Base-by-base conservation (phyloP, 2,329 filamentous ascomycete genomes). In the Nannizziopsis barbatae region DNA sequence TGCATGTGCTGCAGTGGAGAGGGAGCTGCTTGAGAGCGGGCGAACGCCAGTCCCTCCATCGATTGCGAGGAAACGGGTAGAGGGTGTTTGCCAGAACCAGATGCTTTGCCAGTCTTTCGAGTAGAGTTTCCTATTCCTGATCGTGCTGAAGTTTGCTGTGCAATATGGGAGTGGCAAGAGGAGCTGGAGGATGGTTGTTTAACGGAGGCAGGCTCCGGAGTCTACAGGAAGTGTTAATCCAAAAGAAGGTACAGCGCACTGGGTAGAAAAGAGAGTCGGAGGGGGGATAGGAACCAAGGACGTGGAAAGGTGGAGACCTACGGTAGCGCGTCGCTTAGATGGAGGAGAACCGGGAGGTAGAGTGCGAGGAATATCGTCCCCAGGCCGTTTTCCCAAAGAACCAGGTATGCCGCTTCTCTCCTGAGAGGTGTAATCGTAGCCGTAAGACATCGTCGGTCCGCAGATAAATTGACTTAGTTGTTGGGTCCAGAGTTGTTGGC, bases 321-420 rank as follows among this genome's bases (percentile, higher is more conserved):
- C 67, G 65, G 63, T 68, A 62, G 65, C 66, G 65, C 65, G 65
- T 61, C 67, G 65, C 61, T 70, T 70, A 47, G 64, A 61, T 58
- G 58, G 59, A 45, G 60, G 65, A 53, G 61, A 59, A 60, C 61
- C 61, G 60, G 63, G 63, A 58, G 65, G 62, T 47, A 65, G 53
- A 45, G 62, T 67, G 56, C 63, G 62, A 45, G 65, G 65, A 50
- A 60, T 62, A 52, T 67, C 63, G 62, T 66, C 65, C 63, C 68
- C 62, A 58, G 59, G 55, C 54, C 64, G 62, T 65, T 70, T 67
- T 58, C 67, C 64, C 57, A 63, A 60, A 56, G 61, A 63, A 50
- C 62, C 61, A 47, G 58, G 50, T 39, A 53, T 49, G 47, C 57
- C 55, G 51, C 49, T 55, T 43, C 38, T 43, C 14, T 45, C 45